phyloP scores from a whole-genome alignment of 148 eudicot genomes.

The Rhododendron ferrugineum region DNA sequence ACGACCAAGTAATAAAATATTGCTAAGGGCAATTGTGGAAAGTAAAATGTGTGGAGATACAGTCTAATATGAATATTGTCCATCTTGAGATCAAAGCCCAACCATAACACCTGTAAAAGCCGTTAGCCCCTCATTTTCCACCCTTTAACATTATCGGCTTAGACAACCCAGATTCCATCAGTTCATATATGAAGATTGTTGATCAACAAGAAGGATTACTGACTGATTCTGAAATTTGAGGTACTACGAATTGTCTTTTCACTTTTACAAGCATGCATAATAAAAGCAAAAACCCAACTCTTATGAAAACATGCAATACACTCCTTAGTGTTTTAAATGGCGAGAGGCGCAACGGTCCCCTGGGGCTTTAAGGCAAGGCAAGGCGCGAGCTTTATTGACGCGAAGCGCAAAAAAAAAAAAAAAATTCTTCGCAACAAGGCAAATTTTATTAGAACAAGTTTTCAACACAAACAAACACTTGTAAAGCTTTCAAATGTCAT shows the following conservation, averaged over 20 bases:
- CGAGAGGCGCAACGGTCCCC: too few relatives aligned
- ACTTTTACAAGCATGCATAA: neutral
- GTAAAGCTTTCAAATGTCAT: too few relatives aligned
- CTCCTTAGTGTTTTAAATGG: neutral
- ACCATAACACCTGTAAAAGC: neutral
- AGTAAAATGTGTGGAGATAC: neutral
- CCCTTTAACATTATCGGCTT: neutral
- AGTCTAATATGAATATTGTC: neutral
- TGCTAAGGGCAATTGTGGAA: neutral
- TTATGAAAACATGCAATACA: neutral
- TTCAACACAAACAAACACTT: too few relatives aligned
- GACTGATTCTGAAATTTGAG: neutral
- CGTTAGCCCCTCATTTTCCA: neutral
- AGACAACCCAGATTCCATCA: neutral
- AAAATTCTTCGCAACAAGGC: too few relatives aligned
- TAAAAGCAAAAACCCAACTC: neutral
- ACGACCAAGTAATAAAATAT: too few relatives aligned
- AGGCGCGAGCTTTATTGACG: too few relatives aligned
- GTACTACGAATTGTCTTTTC: neutral
- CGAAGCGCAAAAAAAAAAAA: too few relatives aligned
- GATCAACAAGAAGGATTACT: neutral
- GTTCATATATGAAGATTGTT: neutral
- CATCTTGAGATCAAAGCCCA: neutral
- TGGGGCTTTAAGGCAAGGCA: too few relatives aligned
- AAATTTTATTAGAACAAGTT: too few relatives aligned